Evolutionary conservation across 2,329 filamentous ascomycete genomes (phyloP).

Genomic region (Pyricularia grisea): DNA sequence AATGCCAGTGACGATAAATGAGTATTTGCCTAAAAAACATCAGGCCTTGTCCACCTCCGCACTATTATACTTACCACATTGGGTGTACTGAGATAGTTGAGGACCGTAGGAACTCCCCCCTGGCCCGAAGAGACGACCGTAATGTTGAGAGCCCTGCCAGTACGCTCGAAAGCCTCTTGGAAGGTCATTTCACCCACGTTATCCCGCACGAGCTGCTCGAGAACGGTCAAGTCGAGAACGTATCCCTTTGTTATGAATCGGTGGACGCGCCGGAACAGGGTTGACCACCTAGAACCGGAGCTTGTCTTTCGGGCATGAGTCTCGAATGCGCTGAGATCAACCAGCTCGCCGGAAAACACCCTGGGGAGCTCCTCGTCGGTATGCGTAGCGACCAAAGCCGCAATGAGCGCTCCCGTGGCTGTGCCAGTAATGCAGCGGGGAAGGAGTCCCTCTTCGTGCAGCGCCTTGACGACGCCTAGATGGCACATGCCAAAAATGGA

Average conservation of each 20-base stretch:
- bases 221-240: conserved; percentile 69
- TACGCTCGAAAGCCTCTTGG: conserved; percentile 80
- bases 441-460: conserved; percentile 70
- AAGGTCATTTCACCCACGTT: conserved; percentile 89
- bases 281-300: conserved; percentile 30
- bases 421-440: conserved; percentile 89
- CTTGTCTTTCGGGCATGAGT: conserved; percentile 16
- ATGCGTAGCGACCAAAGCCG: conserved; percentile 78
- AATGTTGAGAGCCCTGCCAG: conserved; percentile 83
- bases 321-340: conserved; percentile 72
- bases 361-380: conserved; percentile 74
- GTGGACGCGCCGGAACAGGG: conserved; percentile 53
- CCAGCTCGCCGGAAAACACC: conserved; percentile 68
- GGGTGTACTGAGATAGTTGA: conserved; percentile 89
- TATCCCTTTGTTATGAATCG: conserved; percentile 71
- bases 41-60: not conserved
- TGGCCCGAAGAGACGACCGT: conserved; percentile 71
- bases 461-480: conserved; percentile 78
- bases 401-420: conserved; percentile 81
- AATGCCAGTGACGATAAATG: not conserved
- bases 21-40: not conserved
- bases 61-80: conserved; percentile 61
- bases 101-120: conserved; percentile 68
- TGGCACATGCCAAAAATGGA: conserved; percentile 89
- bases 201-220: conserved; percentile 74